These are phyloP conservation scores for Ophiocordyceps camponoti-floridani DNA, from an alignment of 2,329 filamentous ascomycete genomes.

Conservation along the genomic window DNA sequence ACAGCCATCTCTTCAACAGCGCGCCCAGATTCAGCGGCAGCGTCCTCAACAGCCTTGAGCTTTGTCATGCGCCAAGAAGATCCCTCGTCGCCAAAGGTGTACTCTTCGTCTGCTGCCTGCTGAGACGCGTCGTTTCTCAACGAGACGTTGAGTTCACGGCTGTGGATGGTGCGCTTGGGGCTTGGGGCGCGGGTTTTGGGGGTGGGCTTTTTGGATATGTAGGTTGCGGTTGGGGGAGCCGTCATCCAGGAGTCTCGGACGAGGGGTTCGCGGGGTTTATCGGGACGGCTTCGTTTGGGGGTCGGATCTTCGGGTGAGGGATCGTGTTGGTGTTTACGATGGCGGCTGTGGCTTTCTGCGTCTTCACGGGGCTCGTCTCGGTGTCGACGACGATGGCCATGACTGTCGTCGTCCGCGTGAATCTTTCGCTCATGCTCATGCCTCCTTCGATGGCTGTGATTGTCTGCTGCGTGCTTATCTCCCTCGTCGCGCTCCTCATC, in stretches of 20 bases:
- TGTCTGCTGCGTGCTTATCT: not conserved
- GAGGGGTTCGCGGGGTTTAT: slow-evolving; percentile 31
- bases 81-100: slow-evolving; percentile 76
- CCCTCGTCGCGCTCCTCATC: not conserved
- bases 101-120: slow-evolving; percentile 33
- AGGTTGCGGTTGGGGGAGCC: slow-evolving; percentile 40
- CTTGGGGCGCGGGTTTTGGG: slow-evolving; percentile 29
- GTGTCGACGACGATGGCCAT: slow-evolving; percentile 16
- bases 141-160: slow-evolving; percentile 58
- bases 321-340: slow-evolving; percentile 30
- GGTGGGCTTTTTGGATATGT: slow-evolving; percentile 65
- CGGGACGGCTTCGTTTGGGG: slow-evolving; percentile 37
- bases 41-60: slow-evolving; percentile 66
- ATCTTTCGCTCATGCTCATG: slow-evolving; percentile 19
- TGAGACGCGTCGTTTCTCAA: slow-evolving; percentile 32
- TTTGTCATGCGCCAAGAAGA: slow-evolving; percentile 96
- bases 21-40: slow-evolving; percentile 56
- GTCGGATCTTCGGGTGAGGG: too few relatives aligned
- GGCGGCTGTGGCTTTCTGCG: slow-evolving; percentile 26
- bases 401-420: slow-evolving; percentile 16
- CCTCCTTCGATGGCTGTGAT: slow-evolving; percentile 11
- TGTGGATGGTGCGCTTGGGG: slow-evolving; percentile 55
- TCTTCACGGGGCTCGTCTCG: slow-evolving; percentile 28
- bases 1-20: slow-evolving; percentile 65
- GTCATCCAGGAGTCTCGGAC: slow-evolving; percentile 91